These are phyloP conservation scores for Penicillium sp. DNA, from an alignment of 2,329 filamentous ascomycete genomes.

Conservation along the genomic window DNA sequence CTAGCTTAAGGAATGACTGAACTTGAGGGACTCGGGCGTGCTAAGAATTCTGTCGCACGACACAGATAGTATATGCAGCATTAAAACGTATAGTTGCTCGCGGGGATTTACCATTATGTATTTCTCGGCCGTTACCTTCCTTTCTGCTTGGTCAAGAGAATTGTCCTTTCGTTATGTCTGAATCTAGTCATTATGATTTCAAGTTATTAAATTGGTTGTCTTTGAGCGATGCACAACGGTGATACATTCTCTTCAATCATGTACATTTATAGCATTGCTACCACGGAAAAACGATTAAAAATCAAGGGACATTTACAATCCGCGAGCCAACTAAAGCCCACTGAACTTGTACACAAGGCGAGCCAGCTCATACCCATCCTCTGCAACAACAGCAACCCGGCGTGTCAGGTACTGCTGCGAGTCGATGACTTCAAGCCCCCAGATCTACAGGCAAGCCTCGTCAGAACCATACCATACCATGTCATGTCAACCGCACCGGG, in stretches of 20 bases:
- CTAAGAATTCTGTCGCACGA: too few relatives aligned
- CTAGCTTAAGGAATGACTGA: background rate
- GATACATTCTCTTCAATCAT: background rate
- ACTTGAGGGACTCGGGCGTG: background rate
- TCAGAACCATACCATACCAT: background rate
- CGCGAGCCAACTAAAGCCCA: background rate
- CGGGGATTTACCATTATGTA: too few relatives aligned
- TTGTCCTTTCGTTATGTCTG: too few relatives aligned
- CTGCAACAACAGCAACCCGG: slow-evolving; percentile 13
- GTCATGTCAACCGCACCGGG: background rate
- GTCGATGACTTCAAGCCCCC: slow-evolving; percentile 15
- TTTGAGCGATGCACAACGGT: too few relatives aligned
- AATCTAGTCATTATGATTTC: too few relatives aligned
- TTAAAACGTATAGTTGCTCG: too few relatives aligned
- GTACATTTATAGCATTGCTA: background rate
- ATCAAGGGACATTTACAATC: background rate
- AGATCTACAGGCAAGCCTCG: background rate
- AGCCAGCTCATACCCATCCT: slow-evolving; percentile 10
- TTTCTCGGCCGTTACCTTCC: too few relatives aligned
- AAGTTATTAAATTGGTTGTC: too few relatives aligned
- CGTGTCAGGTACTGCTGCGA: slow-evolving; percentile 14
- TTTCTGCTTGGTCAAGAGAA: too few relatives aligned
- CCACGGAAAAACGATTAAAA: background rate
- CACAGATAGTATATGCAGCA: too few relatives aligned
- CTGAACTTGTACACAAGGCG: slow-evolving; percentile 16